Percentiles rank a stretch among this genome's conserved stretches.
phyloP scores from a whole-genome alignment of 176 grass and related monocot genomes.

The Rhipidocladum racemiflorum region DNA sequence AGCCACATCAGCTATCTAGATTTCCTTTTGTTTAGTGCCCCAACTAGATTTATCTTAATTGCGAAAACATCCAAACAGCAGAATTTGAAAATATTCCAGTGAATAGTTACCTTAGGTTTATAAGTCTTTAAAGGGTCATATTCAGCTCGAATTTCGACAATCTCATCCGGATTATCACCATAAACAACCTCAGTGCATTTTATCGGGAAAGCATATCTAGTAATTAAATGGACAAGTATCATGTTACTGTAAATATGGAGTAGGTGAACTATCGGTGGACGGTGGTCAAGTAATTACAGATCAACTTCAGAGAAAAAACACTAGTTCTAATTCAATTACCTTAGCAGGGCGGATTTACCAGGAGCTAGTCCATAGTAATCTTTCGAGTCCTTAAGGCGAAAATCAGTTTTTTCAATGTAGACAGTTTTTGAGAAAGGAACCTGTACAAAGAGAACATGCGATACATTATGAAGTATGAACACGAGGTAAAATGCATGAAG shows the following conservation, averaged over 20 bases:
- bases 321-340: conserved; percentile 40
- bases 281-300: not conserved
- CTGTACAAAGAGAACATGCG: conserved; percentile 34
- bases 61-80: not conserved
- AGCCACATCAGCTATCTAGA: conserved; percentile 12
- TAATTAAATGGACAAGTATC: conserved; percentile 7
- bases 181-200: conserved; percentile 91
- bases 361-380: conserved; percentile 96
- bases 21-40: not conserved
- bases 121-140: conserved; percentile 92
- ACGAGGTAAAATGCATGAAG: not conserved
- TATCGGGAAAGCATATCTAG: conserved; percentile 94
- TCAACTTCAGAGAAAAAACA: conserved; percentile 18
- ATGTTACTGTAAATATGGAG: not conserved
- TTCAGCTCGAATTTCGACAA: conserved; percentile 79
- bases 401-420: conserved; percentile 90
- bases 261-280: not conserved
- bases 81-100: conserved; percentile 6
- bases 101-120: conserved; percentile 73
- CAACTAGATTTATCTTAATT: not conserved
- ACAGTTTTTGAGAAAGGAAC: conserved; percentile 67
- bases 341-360: conserved; percentile 86
- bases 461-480: not conserved
- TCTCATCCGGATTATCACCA: conserved; percentile 57
- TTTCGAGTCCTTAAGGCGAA: conserved; percentile 90